These are phyloP conservation scores for Solanum paucissectum DNA, from an alignment of 257 asterid genomes.

Conservation along the genomic window DNA sequence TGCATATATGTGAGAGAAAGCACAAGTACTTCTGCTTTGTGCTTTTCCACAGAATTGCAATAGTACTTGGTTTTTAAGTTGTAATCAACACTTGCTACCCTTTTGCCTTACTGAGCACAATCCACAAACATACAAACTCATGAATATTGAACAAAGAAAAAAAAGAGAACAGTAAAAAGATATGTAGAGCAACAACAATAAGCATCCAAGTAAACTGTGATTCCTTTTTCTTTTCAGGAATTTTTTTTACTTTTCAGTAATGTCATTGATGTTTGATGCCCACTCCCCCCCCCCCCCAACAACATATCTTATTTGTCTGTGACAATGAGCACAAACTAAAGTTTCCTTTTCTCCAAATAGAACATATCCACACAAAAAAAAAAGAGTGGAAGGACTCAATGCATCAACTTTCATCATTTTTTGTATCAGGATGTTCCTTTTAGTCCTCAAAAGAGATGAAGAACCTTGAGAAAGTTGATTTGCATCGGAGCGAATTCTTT, in stretches of 20 bases:
- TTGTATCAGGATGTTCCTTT: not conserved
- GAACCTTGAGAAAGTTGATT: not conserved
- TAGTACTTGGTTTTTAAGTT: not conserved
- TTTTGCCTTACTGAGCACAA: not conserved
- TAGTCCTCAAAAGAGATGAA: not conserved
- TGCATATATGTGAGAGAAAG: not conserved
- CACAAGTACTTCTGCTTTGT: not conserved
- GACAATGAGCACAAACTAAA: not conserved
- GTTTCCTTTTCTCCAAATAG: not conserved
- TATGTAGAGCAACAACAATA: not conserved
- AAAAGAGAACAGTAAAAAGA: not conserved
- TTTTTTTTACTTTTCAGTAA: not conserved
- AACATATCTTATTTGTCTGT: not conserved
- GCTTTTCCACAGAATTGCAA: not conserved
- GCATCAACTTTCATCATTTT: not conserved
- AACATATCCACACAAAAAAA: not conserved
- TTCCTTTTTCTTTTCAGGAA: constrained; percentile 3
- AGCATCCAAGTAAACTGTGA: not conserved
- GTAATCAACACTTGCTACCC: not conserved
- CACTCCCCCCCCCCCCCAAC: not conserved
- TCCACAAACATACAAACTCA: not conserved
- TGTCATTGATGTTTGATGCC: not conserved
- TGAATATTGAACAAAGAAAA: not conserved
- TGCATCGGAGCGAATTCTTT: not conserved
- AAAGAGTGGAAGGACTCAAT: not conserved